These are phyloP conservation scores for Melianthus villosus DNA, from an alignment of 441 rosid genomes.

Conservation along the genomic window DNA sequence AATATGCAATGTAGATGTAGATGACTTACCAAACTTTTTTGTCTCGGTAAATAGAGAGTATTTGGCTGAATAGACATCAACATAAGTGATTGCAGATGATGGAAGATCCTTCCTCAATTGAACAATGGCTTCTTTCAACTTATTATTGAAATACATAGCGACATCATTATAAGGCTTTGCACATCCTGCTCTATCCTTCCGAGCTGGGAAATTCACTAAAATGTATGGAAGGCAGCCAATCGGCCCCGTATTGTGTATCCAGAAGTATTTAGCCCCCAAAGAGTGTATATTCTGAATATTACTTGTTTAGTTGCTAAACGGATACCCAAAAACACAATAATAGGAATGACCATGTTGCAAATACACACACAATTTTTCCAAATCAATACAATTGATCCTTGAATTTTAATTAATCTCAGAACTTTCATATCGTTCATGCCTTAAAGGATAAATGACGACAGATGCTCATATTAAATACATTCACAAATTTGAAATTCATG, in stretches of 20 bases:
- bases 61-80: slow-evolving; percentile 39
- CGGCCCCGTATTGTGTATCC: slow-evolving; percentile 60
- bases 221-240: slow-evolving; percentile 43
- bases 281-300: too few species aligned
- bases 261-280: slow-evolving; percentile 56
- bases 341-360: not conserved
- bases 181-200: too few species aligned
- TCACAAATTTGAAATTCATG: too few species aligned
- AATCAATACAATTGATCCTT: slow-evolving; percentile 6
- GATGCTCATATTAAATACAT: too few species aligned
- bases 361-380: not conserved
- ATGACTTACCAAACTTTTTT: slow-evolving; percentile 18
- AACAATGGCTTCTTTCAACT: slow-evolving; percentile 28
- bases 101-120: slow-evolving; percentile 25
- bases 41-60: slow-evolving; percentile 26
- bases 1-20: too few species aligned
- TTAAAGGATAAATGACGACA: too few species aligned
- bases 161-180: slow-evolving; percentile 34
- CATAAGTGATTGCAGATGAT: slow-evolving; percentile 27
- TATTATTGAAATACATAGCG: slow-evolving; percentile 35
- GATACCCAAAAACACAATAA: slow-evolving; percentile 1
- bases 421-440: too few species aligned
- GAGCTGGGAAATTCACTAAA: slow-evolving; percentile 14
- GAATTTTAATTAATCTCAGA: too few species aligned
- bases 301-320: slow-evolving; percentile 31